Conservation (phyloP, 768 basidiomycete species). For the Pleurotus tuoliensis region DNA sequence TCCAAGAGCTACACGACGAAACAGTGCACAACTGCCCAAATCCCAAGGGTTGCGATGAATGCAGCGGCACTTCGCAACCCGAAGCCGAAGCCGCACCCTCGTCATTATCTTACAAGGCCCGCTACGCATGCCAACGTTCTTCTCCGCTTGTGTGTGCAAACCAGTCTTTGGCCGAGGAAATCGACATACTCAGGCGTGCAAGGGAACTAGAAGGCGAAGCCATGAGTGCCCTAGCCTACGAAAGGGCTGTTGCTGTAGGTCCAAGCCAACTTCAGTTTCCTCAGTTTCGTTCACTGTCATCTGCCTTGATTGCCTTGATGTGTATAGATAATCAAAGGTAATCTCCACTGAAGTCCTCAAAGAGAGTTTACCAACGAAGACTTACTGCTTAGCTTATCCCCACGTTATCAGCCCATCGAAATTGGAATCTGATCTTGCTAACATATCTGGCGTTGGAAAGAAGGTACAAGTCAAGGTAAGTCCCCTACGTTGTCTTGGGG, state of each 20-base stretch:
- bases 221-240: slow-evolving; percentile 67
- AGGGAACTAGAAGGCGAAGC: slow-evolving; percentile 66
- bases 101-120: slow-evolving; percentile 28
- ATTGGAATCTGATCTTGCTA: slow-evolving; percentile 1
- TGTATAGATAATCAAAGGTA: slow-evolving; percentile 46
- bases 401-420: not conserved
- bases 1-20: slow-evolving; percentile 45
- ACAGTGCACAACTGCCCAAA: slow-evolving; percentile 43
- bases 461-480: slow-evolving; percentile 6
- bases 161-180: slow-evolving; percentile 53
- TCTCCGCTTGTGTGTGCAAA: slow-evolving; percentile 70
- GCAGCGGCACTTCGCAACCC: not conserved
- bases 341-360: not conserved
- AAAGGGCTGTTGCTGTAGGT: slow-evolving; percentile 66
- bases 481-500: not conserved
- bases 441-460: slow-evolving; percentile 8
- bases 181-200: slow-evolving; percentile 53
- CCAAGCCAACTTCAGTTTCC: not conserved
- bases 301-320: not conserved
- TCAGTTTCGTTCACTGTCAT: no score
- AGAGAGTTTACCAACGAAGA: not conserved
- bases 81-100: slow-evolving; percentile 10
- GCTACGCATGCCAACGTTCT: slow-evolving; percentile 58
- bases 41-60: slow-evolving; percentile 17
- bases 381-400: slow-evolving; percentile 7